These are phyloP conservation scores for Westerdykella sp. DNA, from an alignment of 2,329 filamentous ascomycete genomes.

Conservation along the genomic window DNA sequence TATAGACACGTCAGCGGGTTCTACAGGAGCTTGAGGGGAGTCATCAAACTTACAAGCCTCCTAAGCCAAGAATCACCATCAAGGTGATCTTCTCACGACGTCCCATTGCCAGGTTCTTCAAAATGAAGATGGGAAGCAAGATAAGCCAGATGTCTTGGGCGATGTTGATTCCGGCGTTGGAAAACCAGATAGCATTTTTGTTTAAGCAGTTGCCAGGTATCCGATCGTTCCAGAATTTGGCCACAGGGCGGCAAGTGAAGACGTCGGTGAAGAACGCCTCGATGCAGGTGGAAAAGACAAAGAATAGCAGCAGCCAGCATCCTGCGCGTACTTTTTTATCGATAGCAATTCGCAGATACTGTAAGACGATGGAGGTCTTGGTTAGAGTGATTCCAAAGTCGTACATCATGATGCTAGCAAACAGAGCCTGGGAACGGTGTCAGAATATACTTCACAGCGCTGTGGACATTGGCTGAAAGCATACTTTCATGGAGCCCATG, in stretches of 20 bases:
- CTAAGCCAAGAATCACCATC: slow-evolving; percentile 26
- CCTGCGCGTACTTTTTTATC: slow-evolving; percentile 4
- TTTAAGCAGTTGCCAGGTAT: slow-evolving; percentile 12
- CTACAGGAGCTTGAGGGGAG: neutral
- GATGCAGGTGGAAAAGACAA: slow-evolving; percentile 6
- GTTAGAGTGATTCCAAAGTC: slow-evolving; percentile 11
- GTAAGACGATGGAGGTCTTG: slow-evolving; percentile 12
- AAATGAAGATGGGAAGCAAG: slow-evolving; percentile 13
- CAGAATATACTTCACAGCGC: neutral
- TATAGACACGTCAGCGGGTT: slow-evolving; percentile 1
- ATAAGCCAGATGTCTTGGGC: slow-evolving; percentile 11
- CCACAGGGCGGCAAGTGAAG: slow-evolving; percentile 12
- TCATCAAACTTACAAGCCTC: slow-evolving; percentile 21
- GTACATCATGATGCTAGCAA: slow-evolving; percentile 14
- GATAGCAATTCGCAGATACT: slow-evolving; percentile 13
- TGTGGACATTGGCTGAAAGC: neutral
- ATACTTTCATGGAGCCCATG: slow-evolving; percentile 11
- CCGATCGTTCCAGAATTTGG: slow-evolving; percentile 15
- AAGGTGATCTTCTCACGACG: slow-evolving; percentile 21
- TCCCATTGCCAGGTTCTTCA: slow-evolving; percentile 19
- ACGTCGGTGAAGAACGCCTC: slow-evolving; percentile 9
- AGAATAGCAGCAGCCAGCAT: slow-evolving; percentile 6
- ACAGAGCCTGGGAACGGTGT: slow-evolving; percentile 7
- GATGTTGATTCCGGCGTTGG: slow-evolving; percentile 15
- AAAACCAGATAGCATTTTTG: slow-evolving; percentile 11